phyloP scores from a whole-genome alignment of 2,329 filamentous ascomycete genomes.

The Alternaria incomplexa region DNA sequence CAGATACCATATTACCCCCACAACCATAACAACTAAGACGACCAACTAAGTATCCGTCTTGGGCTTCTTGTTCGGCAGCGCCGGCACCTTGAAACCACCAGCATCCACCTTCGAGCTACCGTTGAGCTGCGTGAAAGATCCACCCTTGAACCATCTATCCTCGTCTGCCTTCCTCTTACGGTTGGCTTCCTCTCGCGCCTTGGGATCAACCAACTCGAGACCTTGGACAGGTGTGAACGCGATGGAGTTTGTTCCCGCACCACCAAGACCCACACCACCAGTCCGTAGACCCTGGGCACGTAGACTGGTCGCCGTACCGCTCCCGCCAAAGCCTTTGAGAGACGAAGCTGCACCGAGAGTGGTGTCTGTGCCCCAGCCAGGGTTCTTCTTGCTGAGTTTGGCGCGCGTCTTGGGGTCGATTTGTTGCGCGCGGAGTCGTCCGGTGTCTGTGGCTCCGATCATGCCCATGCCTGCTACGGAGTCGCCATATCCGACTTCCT shows the following conservation, averaged over 20 bases:
- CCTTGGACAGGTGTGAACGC: constrained; percentile 96
- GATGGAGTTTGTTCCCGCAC: constrained; percentile 79
- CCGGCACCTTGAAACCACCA: constrained; percentile 82
- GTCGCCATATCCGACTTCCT: constrained; percentile 90
- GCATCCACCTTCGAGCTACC: constrained; percentile 55
- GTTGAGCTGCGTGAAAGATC: constrained; percentile 91
- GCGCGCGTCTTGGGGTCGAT: constrained; percentile 93
- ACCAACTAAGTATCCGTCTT: constrained; percentile 22
- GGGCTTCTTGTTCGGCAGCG: constrained; percentile 74
- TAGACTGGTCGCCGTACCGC: constrained; percentile 70
- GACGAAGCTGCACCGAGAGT: constrained; percentile 65
- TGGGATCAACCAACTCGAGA: constrained; percentile 92
- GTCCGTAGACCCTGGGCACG: constrained; percentile 80
- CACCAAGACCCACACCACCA: constrained; percentile 75
- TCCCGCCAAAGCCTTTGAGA: constrained; percentile 76
- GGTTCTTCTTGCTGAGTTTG: constrained; percentile 92
- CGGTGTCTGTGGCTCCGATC: constrained; percentile 88
- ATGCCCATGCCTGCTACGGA: constrained; percentile 89
- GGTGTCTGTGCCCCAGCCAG: constrained; percentile 84
- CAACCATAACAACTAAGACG: not conserved
- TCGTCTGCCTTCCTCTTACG: constrained; percentile 93
- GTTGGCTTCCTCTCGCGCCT: constrained; percentile 83
- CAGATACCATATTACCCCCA: not conserved
- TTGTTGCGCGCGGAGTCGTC: constrained; percentile 85
- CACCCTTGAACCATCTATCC: constrained; percentile 95